These are phyloP conservation scores for Luffa aegyptiaca DNA, from an alignment of 306 rosid genomes.

Conservation along the genomic window DNA sequence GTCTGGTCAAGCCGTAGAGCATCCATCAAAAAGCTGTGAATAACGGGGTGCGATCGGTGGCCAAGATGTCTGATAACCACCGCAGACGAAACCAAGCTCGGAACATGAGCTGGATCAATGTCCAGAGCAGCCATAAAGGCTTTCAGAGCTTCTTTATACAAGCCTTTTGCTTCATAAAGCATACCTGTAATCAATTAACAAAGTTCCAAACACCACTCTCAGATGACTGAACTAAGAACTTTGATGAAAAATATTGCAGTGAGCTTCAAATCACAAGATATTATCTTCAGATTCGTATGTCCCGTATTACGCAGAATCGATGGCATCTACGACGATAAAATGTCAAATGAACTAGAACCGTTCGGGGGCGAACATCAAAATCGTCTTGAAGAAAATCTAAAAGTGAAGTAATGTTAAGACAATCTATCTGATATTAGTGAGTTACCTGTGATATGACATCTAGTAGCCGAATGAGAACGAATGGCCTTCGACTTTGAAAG, in stretches of 20 bases:
- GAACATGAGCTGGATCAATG: slow-evolving; percentile 57
- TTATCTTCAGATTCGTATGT: neutral
- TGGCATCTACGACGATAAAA: neutral
- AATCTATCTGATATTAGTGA: neutral
- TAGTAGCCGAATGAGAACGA: slow-evolving; percentile 40
- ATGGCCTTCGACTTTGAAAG: slow-evolving; percentile 65
- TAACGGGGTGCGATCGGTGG: slow-evolving; percentile 21
- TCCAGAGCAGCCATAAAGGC: slow-evolving; percentile 49
- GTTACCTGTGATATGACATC: slow-evolving; percentile 65
- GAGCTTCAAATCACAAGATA: neutral
- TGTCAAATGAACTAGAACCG: neutral
- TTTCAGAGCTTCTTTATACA: slow-evolving; percentile 51
- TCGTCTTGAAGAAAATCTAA: neutral
- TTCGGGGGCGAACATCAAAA: neutral
- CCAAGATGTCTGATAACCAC: slow-evolving; percentile 38
- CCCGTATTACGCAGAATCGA: neutral
- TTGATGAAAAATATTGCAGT: neutral
- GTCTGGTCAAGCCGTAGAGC: slow-evolving; percentile 52
- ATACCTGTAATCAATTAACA: slow-evolving; percentile 31
- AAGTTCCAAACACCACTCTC: slow-evolving; percentile 1
- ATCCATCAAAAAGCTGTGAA: slow-evolving; percentile 56
- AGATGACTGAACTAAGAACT: neutral
- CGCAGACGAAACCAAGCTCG: slow-evolving; percentile 58
- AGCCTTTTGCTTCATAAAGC: slow-evolving; percentile 57
- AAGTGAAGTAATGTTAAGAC: neutral